Evolutionary conservation across 495 filamentous ascomycete genomes (phyloP), one percentile per base, ranked within the genome.

Genomic region (Hyaloscypha bicolor): DNA sequence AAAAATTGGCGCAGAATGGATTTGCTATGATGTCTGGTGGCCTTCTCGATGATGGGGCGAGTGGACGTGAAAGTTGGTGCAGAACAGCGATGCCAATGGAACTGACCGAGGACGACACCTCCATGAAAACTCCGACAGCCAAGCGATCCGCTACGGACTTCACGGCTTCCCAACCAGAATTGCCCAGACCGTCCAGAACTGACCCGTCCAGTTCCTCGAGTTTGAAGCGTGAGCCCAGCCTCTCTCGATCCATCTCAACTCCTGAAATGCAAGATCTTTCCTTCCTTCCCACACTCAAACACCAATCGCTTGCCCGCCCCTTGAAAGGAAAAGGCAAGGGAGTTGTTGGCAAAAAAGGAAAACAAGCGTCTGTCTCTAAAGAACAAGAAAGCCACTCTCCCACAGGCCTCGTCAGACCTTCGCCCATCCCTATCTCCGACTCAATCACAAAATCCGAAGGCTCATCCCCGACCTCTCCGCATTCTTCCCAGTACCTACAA

Each of bases 231-330:
- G 59, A 69, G 35, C 45, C 73, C 2, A 74, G 67, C 57, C 71
- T 77, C 9, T 74, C 74, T 14, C 73, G 71, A 8, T 77, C 78
- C 31, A 66, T 72, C 35, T 79, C 77, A 48, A 75, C 76, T 12
- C 70, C 76, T 3, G 74, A 78, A 16, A 31, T 69, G 6, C 65
- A 70, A 52, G 74, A 73, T 35, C 67, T 71, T 5, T 60, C 48
- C 51, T 73, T 74, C 61, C 69, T 76, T 6, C 75, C 74, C 33
- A 60, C 71, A 22, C 58, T 74, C 6, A 79, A 75, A 37, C 74
- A 79, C 31, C 78, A 76, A 61, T 55, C 72, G 33, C 69, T 77
- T 52, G 60, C 73, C 9, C 64, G 30, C 33, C 37, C 67, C 56
- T 6, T 69, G 70, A 63, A 63, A 37, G 39, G 61, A 1, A 76